A percentile compares a stretch with the other conserved stretches of the same genome.
phyloP scores from a whole-genome alignment of 2,329 filamentous ascomycete genomes.

The Beauveria brongniartii region DNA sequence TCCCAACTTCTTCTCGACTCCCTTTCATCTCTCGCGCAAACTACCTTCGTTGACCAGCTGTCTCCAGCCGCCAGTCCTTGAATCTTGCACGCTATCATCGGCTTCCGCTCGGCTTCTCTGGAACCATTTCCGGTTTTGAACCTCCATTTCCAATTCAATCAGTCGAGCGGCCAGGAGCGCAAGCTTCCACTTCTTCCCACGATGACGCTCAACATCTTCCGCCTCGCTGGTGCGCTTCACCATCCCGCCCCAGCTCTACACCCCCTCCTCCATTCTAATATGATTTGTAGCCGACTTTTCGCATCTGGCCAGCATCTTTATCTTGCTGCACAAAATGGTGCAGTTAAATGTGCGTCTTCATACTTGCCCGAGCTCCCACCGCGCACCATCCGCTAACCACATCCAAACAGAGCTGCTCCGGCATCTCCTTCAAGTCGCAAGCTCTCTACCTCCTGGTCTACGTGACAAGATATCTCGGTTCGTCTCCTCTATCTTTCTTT shows the following conservation, averaged over 20 bases:
- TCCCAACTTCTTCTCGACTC: conserved; percentile 1
- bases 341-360: conserved; percentile 65
- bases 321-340: conserved; percentile 94
- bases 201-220: conserved; percentile 51
- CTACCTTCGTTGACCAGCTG: not conserved
- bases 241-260: conserved; percentile 1
- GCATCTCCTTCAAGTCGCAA: conserved; percentile 98
- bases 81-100: not conserved
- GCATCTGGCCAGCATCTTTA: conserved; percentile 88
- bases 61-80: not conserved
- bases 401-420: conserved; percentile 90
- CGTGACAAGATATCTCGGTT: conserved; percentile 83
- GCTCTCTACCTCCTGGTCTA: conserved; percentile 92
- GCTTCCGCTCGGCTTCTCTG: not conserved
- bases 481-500: conserved; percentile 12
- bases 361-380: not conserved
- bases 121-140: not conserved
- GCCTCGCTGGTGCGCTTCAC: conserved; percentile 42
- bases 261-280: conserved; percentile 15
- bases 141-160: not conserved
- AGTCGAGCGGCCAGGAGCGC: not conserved
- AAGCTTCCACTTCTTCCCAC: conserved; percentile 11
- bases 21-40: conserved; percentile 5
- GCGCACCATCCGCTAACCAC: conserved; percentile 16
- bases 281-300: conserved; percentile 71